Base-by-base conservation (phyloP, 345 rosid genomes). In the Salix koriyanagi region DNA sequence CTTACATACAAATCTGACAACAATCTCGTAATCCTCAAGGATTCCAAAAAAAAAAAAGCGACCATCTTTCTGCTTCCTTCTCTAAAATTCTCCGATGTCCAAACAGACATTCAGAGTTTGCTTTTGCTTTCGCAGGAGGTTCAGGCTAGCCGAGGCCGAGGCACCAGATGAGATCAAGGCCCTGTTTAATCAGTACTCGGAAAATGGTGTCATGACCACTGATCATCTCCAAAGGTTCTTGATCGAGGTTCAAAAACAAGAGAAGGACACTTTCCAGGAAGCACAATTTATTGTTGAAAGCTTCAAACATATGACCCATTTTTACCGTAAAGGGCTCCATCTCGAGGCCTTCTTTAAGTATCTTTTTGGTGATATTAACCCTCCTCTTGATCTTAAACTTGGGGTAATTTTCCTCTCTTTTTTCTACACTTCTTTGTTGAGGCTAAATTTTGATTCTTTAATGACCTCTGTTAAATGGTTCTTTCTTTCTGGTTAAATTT, bases 51-150 rank as follows among this genome's bases (percentile, higher is more conserved):
- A 19, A 18, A 26, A 7, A 56, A n/a, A n/a, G 10, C 1, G 9
- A 8, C 19, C 26, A 21, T 19, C 52, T 3, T 37, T 42, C 48
- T 68, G 28, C 21, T 9, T 42, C 52, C 16, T 16, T 67, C 39
- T 56, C 61, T 39, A 16, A 12, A 62, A 25, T 15, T 23, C 21
- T 2, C 72, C 77, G 71, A 91, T 92, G 97, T 87, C 91, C 46
- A 88, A 90, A 10, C 94, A 92, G 81, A 87, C 91, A 12, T 92
- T 90, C 92, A 87, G 79, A 23, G 88, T 96, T 82, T 92, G 91
- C 88, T 87, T 85, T 79, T 86, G 88, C 83, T 96, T 91, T 85
- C 87, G 86, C 77, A 83, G 99, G 65, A 89, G 90, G 83, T 91
- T 92, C 92, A 90, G 83, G 79, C 84, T 89, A 86, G 87, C 85